Base-by-base conservation (phyloP, 1,284 basidiomycete species). In the Athelia psychrophila region DNA sequence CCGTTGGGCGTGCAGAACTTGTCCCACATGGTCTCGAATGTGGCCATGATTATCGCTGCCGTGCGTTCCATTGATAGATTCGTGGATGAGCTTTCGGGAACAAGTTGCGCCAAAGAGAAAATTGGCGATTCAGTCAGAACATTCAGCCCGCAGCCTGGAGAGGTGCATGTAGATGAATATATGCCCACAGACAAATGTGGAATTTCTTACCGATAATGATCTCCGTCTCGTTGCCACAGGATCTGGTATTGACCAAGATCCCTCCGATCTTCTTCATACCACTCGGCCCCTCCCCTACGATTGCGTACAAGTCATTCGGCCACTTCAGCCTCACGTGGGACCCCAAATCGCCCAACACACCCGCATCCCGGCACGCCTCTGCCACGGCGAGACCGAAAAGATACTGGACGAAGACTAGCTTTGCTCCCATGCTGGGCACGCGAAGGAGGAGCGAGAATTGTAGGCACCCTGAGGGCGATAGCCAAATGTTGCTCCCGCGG, bases 261-360 rank as follows among this genome's bases (percentile, higher is more conserved):
- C 97, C 96, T 0, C 92, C 93, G 30, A 97, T 72, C 69, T 98
- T 98, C 64, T 75, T 86, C 59, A 75, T 78, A 57, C 76, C 66
- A 2, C 67, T 64, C 6, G 71, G 74, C 5, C 72, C 74, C 8
- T 74, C 73, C 2, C 73, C 74, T 12, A 83, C 68, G 33, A 82
- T 78, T 2, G 85, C 88, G 63, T 98, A 99, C 6, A 99, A 75
- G 64, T 99, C 96, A 64, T 99, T 99, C 12, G 96, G 96, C 97
- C 97, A 99, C 70, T 99, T 99, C 50, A 99, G 76, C 46, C 85
- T 80, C 3, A 96, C 80, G 3, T 75, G 76, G 13, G 76, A 71
- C 1, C 85, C 88, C 54, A 74, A 74, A 23, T 66, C 68, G 0
- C 71, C 85, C 1, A 91, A 72, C 9, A 84, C 73, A 4, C 56